Conservation (phyloP, 73 alveolate species). For the Paramecium tetraurelia region DNA sequence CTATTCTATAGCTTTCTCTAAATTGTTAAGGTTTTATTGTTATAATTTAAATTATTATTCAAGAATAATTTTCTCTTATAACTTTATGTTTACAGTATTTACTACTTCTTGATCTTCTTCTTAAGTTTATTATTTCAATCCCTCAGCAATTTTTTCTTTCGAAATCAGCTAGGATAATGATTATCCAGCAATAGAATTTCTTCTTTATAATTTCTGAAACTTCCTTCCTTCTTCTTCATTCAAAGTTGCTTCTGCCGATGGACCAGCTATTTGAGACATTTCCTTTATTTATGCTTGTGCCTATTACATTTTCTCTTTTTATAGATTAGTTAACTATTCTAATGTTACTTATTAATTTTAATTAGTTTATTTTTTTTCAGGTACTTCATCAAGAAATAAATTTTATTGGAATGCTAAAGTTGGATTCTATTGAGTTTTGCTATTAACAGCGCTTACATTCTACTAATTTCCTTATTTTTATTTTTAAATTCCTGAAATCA, state of each 20-base stretch:
- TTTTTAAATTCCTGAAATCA: constrained; percentile 52
- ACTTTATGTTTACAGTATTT: neutral
- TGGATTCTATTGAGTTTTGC: neutral
- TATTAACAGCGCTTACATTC: constrained; percentile 9
- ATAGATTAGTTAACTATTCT: neutral
- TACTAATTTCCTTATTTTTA: neutral
- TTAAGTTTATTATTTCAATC: neutral
- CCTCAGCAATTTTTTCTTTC: constrained; percentile 19
- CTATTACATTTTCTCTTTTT: constrained; percentile 2
- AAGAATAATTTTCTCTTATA: neutral
- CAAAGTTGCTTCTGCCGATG: constrained; percentile 24
- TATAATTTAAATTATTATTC: neutral
- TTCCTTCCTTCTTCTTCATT: constrained; percentile 41
- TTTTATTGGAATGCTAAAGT: neutral
- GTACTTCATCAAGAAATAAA: neutral
- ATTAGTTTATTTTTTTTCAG: neutral
- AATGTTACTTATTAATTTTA: neutral
- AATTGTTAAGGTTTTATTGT: neutral
- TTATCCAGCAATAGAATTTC: constrained; percentile 41
- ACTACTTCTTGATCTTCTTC: constrained; percentile 3
- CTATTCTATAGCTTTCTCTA: neutral
- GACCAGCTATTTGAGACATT: constrained; percentile 44
- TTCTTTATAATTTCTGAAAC: constrained; percentile 17
- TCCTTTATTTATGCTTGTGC: constrained; percentile 34
- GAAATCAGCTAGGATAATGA: constrained; percentile 29